Base-by-base conservation (phyloP, 495 filamentous ascomycete genomes). In the Neurospora discreta region DNA sequence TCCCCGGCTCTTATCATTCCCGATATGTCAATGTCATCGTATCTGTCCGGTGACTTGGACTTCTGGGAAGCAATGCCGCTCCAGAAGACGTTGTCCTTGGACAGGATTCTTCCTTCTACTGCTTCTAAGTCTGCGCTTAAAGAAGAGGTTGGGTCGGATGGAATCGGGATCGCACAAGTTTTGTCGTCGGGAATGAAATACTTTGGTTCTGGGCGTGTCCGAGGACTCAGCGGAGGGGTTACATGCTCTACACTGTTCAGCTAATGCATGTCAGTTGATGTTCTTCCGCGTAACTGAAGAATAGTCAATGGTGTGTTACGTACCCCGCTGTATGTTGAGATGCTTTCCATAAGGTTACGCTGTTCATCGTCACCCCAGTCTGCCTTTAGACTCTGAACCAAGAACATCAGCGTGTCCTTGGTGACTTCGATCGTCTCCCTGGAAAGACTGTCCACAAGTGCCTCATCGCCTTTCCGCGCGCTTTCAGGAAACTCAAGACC, bases 191-290 rank as follows among this genome's bases (percentile, higher is more conserved):
- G 85, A 38, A 86, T 70, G 60, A 83, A 89, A 41, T 81, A 81
- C 23, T 80, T 77, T 1, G 52, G 44, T 15, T 74, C 44, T 1
- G 82, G 68, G 10, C 81, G 82, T 6, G 78, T 74, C 20, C 79
- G 69, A 3, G 89, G 89, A 44, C 88, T 85, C 13, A 92, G 78
- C 15, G 88, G 89, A 39, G 90, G 90, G 13, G 89, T 89, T 38
- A 90, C 46, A 33, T 77, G 82, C 43, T 82, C 78, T 11, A 33
- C 77, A 71, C 7, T 73, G 76, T 70, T 70, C 71, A 44, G 81
- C 76, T 52, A 15, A 3, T 38, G 73, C 68, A 20, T 46, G 38
- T 71, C 70, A 72, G 72, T 38, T 73, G 9, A 36, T 75, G 71
- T 33, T 5, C 46, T 65, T 33, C 2, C 13, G 3, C 2, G 52